Base-by-base conservation (phyloP, 169 alveolate species). In the Theileria equi region DNA sequence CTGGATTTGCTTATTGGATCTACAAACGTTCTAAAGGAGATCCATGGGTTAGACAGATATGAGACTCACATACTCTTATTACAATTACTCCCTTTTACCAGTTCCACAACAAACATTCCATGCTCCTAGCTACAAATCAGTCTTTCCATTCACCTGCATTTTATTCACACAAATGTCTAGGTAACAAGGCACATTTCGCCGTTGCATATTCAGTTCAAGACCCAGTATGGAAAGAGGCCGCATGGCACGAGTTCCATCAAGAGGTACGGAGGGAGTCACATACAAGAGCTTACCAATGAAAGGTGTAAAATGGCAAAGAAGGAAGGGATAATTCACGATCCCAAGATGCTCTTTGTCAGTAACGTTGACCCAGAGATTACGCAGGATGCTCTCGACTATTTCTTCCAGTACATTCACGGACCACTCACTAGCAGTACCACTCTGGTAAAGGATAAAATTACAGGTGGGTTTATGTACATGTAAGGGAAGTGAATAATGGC, bases 351-450 rank as follows among this genome's bases (percentile, higher is more conserved):
- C 1, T 76, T 65, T 29, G 60, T 76, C 48, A 58, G 62, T 21
- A 76, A 76, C 43, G 74, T 76, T 31, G 85, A 76, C 41, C 62
- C 68, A 0, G 80, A 76, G 54, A 76, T 76, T 34, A 76, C 85
- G 3, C 80, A 64, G 28, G 79, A 63, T 29, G 85, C 85, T 1
- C 77, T 76, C 0, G 85, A 76, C 47, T 50, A 76, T 32, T 57
- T 76, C 6, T 34, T 76, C 13, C 79, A 76, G 11, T 76, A 76
- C 60, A 76, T 76, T 16, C 68, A 65, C 44, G 85, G 85, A 11
- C 85, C 85, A 0, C 41, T 76, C 10, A 63, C 80, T 3, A 65
- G 72, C 25, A 45, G 48, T 8, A 65, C 85, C 0, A 76, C 48
- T 40, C 57, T 76, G 2, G 71, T 65, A 2, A 65, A 61, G 41